Evolutionary conservation across 2,329 filamentous ascomycete species (phyloP).

Genomic region (Hypoxylon sp.): DNA sequence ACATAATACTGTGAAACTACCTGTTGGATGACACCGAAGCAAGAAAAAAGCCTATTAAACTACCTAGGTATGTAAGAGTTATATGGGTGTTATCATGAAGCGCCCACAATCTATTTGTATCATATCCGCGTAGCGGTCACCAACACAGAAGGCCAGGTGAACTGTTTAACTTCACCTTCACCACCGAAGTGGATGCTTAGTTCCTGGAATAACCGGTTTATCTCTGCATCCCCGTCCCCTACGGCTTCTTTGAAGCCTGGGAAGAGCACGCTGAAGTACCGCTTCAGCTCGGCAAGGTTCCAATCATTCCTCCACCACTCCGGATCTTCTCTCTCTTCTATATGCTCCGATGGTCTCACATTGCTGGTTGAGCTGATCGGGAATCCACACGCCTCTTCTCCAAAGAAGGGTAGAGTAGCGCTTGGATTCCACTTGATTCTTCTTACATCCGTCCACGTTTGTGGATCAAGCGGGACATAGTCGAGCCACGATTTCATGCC

Average conservation of each 20-base stretch:
- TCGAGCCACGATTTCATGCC: conserved; percentile 32
- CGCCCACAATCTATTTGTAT: background rate
- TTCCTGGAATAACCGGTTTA: conserved; percentile 13
- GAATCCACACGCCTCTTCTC: conserved; percentile 23
- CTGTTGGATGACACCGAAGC: too few relatives aligned
- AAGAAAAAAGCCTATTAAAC: too few relatives aligned
- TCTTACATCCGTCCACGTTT: conserved; percentile 21
- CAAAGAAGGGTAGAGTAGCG: conserved; percentile 24
- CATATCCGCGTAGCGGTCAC: conserved; percentile 21
- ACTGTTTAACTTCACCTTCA: conserved; percentile 11
- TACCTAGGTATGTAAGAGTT: background rate
- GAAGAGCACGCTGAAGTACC: conserved; percentile 25
- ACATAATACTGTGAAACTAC: too few relatives aligned
- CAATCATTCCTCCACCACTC: conserved; percentile 25
- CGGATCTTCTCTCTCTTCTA: conserved; percentile 16
- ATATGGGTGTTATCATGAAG: background rate
- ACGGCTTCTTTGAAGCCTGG: conserved; percentile 22
- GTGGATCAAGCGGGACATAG: conserved; percentile 20
- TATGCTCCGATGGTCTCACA: conserved; percentile 10
- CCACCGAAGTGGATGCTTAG: conserved; percentile 12
- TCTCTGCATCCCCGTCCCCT: conserved; percentile 19
- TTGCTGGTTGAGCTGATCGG: conserved; percentile 16
- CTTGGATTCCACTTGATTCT: conserved; percentile 30
- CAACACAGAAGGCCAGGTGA: conserved; percentile 25
- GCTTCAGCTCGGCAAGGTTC: conserved; percentile 23